These are phyloP conservation scores for Nepenthes alata DNA, from an alignment of 179 eudicot genomes.

Conservation along the genomic window DNA sequence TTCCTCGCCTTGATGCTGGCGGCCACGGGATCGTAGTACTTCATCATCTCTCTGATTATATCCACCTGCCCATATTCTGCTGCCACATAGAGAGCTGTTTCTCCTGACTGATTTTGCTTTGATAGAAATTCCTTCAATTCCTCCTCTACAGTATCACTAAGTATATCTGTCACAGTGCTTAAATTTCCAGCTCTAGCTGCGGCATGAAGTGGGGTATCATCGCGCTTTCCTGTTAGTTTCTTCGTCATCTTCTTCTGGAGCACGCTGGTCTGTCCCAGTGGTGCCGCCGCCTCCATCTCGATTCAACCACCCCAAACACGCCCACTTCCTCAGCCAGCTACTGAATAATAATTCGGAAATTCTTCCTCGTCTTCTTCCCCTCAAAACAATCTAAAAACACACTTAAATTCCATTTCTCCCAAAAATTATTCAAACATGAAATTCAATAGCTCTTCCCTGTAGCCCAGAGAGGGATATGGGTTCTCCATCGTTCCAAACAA, in stretches of 20 bases:
- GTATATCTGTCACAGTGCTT: constrained; percentile 27
- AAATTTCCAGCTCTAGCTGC: constrained; percentile 69
- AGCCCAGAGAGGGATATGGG: too few species aligned
- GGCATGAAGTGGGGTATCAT: constrained; percentile 66
- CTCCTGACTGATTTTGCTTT: constrained; percentile 73
- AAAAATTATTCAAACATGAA: too few species aligned
- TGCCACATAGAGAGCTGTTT: constrained; percentile 68
- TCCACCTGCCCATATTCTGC: constrained; percentile 67
- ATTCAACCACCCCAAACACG: not conserved
- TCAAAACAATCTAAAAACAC: too few species aligned
- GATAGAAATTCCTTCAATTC: constrained; percentile 38
- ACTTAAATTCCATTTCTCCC: too few species aligned
- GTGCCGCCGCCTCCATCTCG: constrained; percentile 2
- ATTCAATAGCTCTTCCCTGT: too few species aligned
- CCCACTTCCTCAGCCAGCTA: not conserved
- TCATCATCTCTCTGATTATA: constrained; percentile 57
- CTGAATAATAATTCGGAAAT: constrained; percentile 4
- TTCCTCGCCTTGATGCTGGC: constrained; percentile 77
- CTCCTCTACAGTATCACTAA: constrained; percentile 27
- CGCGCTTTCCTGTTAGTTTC: constrained; percentile 22
- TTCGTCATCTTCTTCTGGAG: constrained; percentile 5
- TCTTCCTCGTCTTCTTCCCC: too few species aligned
- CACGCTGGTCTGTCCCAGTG: not conserved
- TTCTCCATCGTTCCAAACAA: too few species aligned
- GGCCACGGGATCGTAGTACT: constrained; percentile 44